Percentiles rank a stretch among this genome's conserved stretches.
phyloP scores from a whole-genome alignment of 1,284 basidiomycete genomes.

The Cutaneotrichosporon sp. region DNA sequence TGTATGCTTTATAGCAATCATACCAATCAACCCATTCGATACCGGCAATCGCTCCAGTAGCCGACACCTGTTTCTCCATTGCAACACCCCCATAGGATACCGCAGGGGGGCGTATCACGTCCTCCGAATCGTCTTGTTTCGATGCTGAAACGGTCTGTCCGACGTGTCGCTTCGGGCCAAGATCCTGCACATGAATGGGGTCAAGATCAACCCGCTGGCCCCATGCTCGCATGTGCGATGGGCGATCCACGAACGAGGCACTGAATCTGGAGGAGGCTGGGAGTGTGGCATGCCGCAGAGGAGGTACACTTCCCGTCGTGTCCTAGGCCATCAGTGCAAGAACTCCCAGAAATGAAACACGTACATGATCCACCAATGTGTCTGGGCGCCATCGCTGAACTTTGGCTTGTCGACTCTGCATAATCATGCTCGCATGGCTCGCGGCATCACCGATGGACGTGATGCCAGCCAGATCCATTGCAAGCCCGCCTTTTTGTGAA shows the following conservation, averaged over 20 bases:
- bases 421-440: conserved; percentile 53
- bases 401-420: conserved; percentile 54
- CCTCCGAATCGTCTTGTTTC: no score
- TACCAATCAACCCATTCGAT: conserved; percentile 59
- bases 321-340: background rate
- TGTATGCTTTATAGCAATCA: conserved; percentile 55
- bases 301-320: background rate
- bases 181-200: no score
- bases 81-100: conserved; percentile 1
- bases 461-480: conserved; percentile 38
- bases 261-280: conserved; percentile 6
- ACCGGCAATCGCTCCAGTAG: conserved; percentile 42
- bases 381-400: conserved; percentile 52
- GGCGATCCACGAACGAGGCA: conserved; percentile 11
- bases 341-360: background rate
- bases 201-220: background rate
- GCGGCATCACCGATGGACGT: conserved; percentile 50
- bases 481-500: conserved; percentile 19
- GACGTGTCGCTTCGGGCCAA: no score
- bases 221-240: background rate
- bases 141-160: no score
- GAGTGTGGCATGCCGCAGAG: background rate
- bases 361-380: background rate
- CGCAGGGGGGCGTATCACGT: no score
- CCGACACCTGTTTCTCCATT: conserved; percentile 35